phyloP scores from a whole-genome alignment of 768 basidiomycete species.

The Pleurotus tuoliensis region DNA sequence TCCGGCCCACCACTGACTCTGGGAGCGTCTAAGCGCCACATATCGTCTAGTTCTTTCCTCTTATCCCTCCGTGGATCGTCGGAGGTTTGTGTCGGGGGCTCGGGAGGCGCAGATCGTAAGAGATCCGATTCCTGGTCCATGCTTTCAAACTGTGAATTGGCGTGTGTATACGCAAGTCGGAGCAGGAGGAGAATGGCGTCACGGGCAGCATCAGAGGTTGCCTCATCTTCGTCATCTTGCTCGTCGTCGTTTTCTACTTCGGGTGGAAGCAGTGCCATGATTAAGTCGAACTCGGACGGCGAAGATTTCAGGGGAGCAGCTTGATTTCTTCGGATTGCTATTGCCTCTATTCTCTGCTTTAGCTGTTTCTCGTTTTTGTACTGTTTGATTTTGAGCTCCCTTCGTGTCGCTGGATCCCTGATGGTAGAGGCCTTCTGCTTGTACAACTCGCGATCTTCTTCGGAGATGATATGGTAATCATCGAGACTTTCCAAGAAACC shows the following conservation, averaged over 20 bases:
- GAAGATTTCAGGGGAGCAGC: background rate
- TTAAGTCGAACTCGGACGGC: slow-evolving; percentile 55
- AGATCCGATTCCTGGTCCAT: slow-evolving; percentile 72
- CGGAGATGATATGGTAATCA: slow-evolving; percentile 62
- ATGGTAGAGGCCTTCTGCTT: slow-evolving; percentile 43
- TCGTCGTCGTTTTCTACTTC: slow-evolving; percentile 16
- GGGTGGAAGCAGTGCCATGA: slow-evolving; percentile 56
- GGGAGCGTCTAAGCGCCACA: slow-evolving; percentile 73
- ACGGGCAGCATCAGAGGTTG: slow-evolving; percentile 63
- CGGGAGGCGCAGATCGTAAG: slow-evolving; percentile 49
- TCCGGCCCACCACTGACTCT: slow-evolving; percentile 37
- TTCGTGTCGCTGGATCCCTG: slow-evolving; percentile 60
- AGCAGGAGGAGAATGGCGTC: slow-evolving; percentile 68
- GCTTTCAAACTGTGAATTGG: slow-evolving; percentile 62
- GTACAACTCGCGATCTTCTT: slow-evolving; percentile 55
- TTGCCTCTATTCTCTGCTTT: slow-evolving; percentile 59
- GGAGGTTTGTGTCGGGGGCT: slow-evolving; percentile 26
- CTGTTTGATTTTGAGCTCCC: slow-evolving; percentile 90
- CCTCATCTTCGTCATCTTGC: slow-evolving; percentile 48
- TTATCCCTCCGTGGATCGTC: slow-evolving; percentile 36
- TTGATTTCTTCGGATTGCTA: background rate
- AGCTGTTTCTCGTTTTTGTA: slow-evolving; percentile 85
- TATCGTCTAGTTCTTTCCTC: slow-evolving; percentile 42
- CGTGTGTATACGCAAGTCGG: slow-evolving; percentile 67
- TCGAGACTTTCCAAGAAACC: slow-evolving; percentile 50